Evolutionary conservation across 495 filamentous ascomycete species (phyloP), one percentile per base, ranked within the genome.

Genomic region (Neurospora tetraspora): DNA sequence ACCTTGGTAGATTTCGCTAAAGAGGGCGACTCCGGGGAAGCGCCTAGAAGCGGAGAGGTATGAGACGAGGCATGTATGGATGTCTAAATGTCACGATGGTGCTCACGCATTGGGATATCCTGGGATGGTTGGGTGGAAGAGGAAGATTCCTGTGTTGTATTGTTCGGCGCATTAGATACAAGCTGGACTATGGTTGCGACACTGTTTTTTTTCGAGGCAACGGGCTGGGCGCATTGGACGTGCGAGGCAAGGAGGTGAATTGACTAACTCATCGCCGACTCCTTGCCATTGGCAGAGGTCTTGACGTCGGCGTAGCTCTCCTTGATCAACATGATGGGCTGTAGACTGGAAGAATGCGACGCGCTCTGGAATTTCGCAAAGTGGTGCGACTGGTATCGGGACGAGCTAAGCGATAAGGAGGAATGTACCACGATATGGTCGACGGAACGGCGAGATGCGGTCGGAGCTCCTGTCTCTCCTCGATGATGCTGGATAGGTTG

Each of bases 1-100:
- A 94, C 94, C 94, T 90, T 98, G 94, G 78, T 98, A 98, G 76
- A 98, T 98, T 83, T 98, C 94, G 79, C 91, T 94, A 81, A 97
- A 98, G 53, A 97, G 83, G 8, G 93, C 92, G 1, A 98, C 92
- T 34, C 93, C 95, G 1, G 94, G 95, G 79, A 97, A 98, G 69
- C 91, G 89, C 68, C 86, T 88, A 53, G 0, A 71, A 37, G 3
- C 8, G 72, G 70, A 69, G 69, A 75, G 73, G 69, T 72, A 77
- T 81, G 70, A 77, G 76, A 73, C 65, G 36, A 65, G 23, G 53
- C 53, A 65, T 34, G 53, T 16, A 38, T 65, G 20, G 14, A 69
- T 71, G 38, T 47, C 69, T 11, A 45, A 2, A 20, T 45, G 42
- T 45, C 1, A 18, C 9, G 16, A 69, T 70, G 74, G 38, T 37